Conservation (phyloP, 805 yeast species). For the Barnettozyma salicaria region DNA sequence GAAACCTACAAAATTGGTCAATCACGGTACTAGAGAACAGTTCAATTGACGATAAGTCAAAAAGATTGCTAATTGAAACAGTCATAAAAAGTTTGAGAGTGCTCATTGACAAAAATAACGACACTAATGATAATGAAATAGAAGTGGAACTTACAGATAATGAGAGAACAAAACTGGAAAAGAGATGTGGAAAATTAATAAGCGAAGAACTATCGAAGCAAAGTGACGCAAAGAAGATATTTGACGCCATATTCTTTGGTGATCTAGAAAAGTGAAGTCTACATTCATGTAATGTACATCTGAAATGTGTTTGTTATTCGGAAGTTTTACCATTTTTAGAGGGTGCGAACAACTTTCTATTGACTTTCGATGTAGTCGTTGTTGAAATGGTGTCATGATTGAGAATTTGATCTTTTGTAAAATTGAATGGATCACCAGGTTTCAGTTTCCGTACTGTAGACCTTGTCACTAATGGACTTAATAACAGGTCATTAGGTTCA, state of each 20-base stretch:
- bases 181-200: slow-evolving; percentile 57
- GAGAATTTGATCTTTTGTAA: background rate
- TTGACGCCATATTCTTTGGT: slow-evolving; percentile 69
- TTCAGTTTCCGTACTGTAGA: slow-evolving; percentile 12
- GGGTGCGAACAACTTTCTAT: slow-evolving; percentile 34
- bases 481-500: slow-evolving; percentile 7
- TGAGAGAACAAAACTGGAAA: slow-evolving; percentile 39
- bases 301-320: background rate
- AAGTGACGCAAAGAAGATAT: slow-evolving; percentile 43
- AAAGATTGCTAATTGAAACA: slow-evolving; percentile 41
- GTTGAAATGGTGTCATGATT: too few relatives aligned
- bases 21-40: slow-evolving; percentile 41
- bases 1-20: slow-evolving; percentile 81
- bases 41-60: slow-evolving; percentile 38
- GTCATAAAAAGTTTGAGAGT: slow-evolving; percentile 50
- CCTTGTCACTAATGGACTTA: slow-evolving; percentile 21
- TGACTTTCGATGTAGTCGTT: slow-evolving; percentile 17
- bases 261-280: slow-evolving; percentile 31
- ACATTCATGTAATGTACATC: slow-evolving; percentile 6
- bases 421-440: slow-evolving; percentile 19
- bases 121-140: slow-evolving; percentile 28
- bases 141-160: slow-evolving; percentile 33
- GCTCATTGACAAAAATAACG: slow-evolving; percentile 33
- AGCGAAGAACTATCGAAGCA: slow-evolving; percentile 44
- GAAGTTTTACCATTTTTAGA: background rate